These are phyloP conservation scores for Tinospora cordifolia DNA, from an alignment of 164 flowering plant species.

Conservation along the genomic window DNA sequence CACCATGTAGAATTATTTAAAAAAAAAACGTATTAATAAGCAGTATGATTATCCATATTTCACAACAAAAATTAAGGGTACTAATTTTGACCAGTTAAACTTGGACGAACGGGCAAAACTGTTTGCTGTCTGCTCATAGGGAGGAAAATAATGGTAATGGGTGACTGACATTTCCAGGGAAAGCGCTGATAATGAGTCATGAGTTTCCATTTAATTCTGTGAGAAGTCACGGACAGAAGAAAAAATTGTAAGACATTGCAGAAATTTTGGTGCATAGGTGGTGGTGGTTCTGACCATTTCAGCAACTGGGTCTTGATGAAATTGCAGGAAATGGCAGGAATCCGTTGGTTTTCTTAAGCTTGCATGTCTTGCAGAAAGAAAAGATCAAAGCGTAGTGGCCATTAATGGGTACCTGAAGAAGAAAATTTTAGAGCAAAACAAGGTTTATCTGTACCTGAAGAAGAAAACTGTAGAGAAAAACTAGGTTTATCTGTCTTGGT, in stretches of 20 bases:
- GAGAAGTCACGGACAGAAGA: neutral
- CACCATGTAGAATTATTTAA: neutral
- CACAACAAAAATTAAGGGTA: too few species aligned
- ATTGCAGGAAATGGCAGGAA: too few species aligned
- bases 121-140: neutral
- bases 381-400: too few species aligned
- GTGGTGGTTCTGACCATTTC: neutral
- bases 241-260: neutral
- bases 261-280: neutral
- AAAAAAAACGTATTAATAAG: neutral
- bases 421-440: neutral
- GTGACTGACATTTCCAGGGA: neutral
- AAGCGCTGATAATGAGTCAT: neutral
- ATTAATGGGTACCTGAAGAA: constrained; percentile 1
- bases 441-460: neutral
- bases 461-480: neutral
- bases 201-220: constrained; percentile 5
- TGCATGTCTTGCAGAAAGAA: too few species aligned
- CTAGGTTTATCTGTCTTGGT: neutral
- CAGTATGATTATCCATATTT: neutral
- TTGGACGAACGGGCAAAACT: neutral
- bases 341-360: too few species aligned
- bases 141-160: neutral
- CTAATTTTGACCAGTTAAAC: neutral
- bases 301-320: too few species aligned